Conservation (phyloP, 2,329 filamentous ascomycete genomes). For the Acrodontium crateriforme region DNA sequence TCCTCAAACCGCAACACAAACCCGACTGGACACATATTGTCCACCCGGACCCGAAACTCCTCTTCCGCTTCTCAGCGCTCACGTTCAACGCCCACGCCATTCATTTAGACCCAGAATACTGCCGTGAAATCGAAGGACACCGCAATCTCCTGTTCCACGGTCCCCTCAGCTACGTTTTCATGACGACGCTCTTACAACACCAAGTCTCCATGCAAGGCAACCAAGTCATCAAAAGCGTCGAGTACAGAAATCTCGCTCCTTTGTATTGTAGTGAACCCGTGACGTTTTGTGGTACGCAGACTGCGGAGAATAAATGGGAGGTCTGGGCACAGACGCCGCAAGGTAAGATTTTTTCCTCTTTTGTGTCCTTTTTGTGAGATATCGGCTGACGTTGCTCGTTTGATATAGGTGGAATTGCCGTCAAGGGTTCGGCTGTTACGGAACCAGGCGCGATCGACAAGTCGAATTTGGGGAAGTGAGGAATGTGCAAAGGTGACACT, state of each 20-base stretch:
- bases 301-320: slow-evolving; percentile 26
- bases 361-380: too few species aligned
- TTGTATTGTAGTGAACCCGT: slow-evolving; percentile 62
- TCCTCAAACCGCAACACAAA: slow-evolving; percentile 32
- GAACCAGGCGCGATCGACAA: too few species aligned
- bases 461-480: too few species aligned
- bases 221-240: slow-evolving; percentile 41
- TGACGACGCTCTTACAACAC: slow-evolving; percentile 55
- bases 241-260: slow-evolving; percentile 72
- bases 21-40: slow-evolving; percentile 46
- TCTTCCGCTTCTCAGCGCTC: slow-evolving; percentile 84
- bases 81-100: slow-evolving; percentile 89
- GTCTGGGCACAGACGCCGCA: slow-evolving; percentile 29
- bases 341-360: slow-evolving; percentile 6
- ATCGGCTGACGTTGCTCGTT: background rate
- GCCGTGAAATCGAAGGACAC: slow-evolving; percentile 58
- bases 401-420: slow-evolving; percentile 24
- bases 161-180: slow-evolving; percentile 62
- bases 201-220: slow-evolving; percentile 22
- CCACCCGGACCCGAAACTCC: slow-evolving; percentile 52
- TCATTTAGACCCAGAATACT: slow-evolving; percentile 65
- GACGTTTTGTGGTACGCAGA: slow-evolving; percentile 50
- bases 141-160: slow-evolving; percentile 71
- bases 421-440: slow-evolving; percentile 28
- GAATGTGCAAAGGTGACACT: too few species aligned